Percentiles rank a stretch among this genome's conserved stretches.
Conservation (phyloP, 192 early-diverging fungal genomes). For the Coemansia biformis region DNA sequence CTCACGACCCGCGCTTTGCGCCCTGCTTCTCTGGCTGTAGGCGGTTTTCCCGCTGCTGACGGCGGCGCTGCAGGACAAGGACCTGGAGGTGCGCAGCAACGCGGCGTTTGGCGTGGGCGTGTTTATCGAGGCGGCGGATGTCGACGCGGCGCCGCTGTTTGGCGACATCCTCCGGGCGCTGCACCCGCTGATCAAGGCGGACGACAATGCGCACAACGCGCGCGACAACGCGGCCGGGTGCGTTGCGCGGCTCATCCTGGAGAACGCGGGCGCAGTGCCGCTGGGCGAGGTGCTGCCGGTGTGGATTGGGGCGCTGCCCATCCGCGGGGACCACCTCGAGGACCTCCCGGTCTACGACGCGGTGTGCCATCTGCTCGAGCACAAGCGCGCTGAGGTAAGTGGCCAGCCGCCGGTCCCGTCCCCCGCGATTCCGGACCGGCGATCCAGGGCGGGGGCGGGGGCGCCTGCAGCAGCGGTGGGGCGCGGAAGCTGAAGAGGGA, state of each 20-base stretch:
- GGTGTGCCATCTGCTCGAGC: slow-evolving; percentile 59
- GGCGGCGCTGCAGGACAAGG: slow-evolving; percentile 66
- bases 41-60: slow-evolving; percentile 65
- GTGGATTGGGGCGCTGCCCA: slow-evolving; percentile 62
- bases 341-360: slow-evolving; percentile 72
- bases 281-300: slow-evolving; percentile 65
- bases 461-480: too few species aligned
- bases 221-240: slow-evolving; percentile 77
- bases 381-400: slow-evolving; percentile 43
- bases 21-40: too few species aligned
- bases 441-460: too few species aligned
- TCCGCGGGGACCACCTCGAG: slow-evolving; percentile 72
- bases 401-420: too few species aligned
- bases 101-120: slow-evolving; percentile 77
- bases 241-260: slow-evolving; percentile 68
- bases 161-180: slow-evolving; percentile 56
- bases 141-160: slow-evolving; percentile 68
- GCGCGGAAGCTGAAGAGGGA: too few species aligned
- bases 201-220: slow-evolving; percentile 44
- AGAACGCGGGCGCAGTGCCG: slow-evolving; percentile 63
- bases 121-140: slow-evolving; percentile 59
- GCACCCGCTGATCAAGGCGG: slow-evolving; percentile 56
- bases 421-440: too few species aligned
- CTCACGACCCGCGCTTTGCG: too few species aligned
- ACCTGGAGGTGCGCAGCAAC: slow-evolving; percentile 82